phyloP scores from a whole-genome alignment of 2,329 filamentous ascomycete genomes.

The Curvularia spicifera region DNA sequence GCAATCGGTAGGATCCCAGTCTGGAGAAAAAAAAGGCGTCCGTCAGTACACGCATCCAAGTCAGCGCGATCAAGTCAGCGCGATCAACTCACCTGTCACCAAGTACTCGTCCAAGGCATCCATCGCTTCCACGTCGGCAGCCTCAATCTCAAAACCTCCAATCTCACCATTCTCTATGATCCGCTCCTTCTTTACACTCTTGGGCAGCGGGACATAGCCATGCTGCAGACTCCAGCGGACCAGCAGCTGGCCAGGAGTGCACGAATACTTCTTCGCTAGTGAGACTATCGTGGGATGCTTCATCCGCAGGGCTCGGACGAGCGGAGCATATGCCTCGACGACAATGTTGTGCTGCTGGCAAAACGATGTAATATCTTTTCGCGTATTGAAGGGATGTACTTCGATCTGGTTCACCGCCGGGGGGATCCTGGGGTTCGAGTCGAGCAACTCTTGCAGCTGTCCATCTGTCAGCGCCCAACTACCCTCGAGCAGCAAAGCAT shows the following conservation, averaged over 20 bases:
- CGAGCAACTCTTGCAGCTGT: constrained; percentile 72
- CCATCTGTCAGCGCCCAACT: constrained; percentile 24
- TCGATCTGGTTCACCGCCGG: constrained; percentile 81
- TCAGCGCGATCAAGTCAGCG: constrained; percentile 18
- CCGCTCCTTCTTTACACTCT: constrained; percentile 68
- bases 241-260: constrained; percentile 75
- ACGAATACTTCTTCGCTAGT: constrained; percentile 71
- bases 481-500: neutral
- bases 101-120: constrained; percentile 73
- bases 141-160: constrained; percentile 65
- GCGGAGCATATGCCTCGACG: constrained; percentile 80
- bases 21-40: constrained; percentile 30
- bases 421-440: constrained; percentile 64
- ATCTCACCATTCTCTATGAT: constrained; percentile 71
- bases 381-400: constrained; percentile 79
- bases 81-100: constrained; percentile 59
- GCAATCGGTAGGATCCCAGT: constrained; percentile 57
- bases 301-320: constrained; percentile 74
- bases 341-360: constrained; percentile 71
- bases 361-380: constrained; percentile 68
- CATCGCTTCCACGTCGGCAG: constrained; percentile 68
- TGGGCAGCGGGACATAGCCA: constrained; percentile 74
- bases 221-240: constrained; percentile 81
- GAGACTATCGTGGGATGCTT: constrained; percentile 67
- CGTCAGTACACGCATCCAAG: constrained; percentile 27